phyloP scores from a whole-genome alignment of 73 alveolate genomes.

The Paramecium sonneborni region DNA sequence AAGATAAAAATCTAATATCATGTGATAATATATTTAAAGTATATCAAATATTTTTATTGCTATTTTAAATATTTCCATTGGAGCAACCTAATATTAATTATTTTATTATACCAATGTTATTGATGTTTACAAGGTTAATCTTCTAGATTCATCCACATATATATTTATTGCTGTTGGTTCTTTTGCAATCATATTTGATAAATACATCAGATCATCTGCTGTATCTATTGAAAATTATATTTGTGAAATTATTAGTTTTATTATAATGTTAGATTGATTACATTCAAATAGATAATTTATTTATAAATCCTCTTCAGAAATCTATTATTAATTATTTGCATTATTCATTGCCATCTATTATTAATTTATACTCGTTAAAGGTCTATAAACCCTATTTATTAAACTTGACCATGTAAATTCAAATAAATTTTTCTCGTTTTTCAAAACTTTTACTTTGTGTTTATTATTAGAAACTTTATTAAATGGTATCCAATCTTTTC shows the following conservation, averaged over 20 bases:
- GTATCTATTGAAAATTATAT: conserved; percentile 22
- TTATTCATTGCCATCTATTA: no score
- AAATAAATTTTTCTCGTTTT: neutral
- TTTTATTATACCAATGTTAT: neutral
- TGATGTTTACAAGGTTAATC: neutral
- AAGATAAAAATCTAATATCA: neutral
- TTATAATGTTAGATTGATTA: neutral
- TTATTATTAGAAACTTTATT: neutral
- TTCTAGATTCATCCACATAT: neutral
- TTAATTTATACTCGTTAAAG: no score
- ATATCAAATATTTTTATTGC: neutral
- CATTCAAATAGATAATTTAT: neutral
- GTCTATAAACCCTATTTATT: neutral
- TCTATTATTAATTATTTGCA: no score
- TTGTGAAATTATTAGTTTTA: neutral
- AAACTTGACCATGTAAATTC: neutral
- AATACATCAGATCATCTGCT: conserved; percentile 31
- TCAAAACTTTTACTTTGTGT: neutral
- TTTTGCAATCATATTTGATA: neutral
- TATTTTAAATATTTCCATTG: neutral
- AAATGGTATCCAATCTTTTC: neutral
- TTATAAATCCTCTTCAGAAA: neutral
- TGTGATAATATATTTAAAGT: neutral
- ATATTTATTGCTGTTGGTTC: neutral
- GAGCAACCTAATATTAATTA: neutral